Percentiles rank a stretch among this genome's conserved stretches.
Evolutionary conservation across 345 rosid genomes (phyloP).

Genomic region (thale cress (Arabidopsis thaliana)): TAIR10.1 NC_003074.8:23122001-23122500

Average conservation of each 20-base stretch:
- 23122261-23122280: too few relatives aligned
- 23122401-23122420: constrained; percentile 31
- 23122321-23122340: constrained; percentile 46
- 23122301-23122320: too few relatives aligned
- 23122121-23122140: constrained; percentile 86
- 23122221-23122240: too few relatives aligned
- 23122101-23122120: constrained; percentile 37
- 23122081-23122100: constrained; percentile 25
- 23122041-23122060: constrained; percentile 73
- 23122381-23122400: constrained; percentile 20
- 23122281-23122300: too few relatives aligned
- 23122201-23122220: too few relatives aligned
- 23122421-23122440: constrained; percentile 28
- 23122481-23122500: constrained; percentile 56
- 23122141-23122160: constrained; percentile 98
- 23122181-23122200: constrained; percentile 64
- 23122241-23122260: constrained; percentile 14
- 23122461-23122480: constrained; percentile 54
- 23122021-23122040: constrained; percentile 88
- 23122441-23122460: constrained; percentile 46
- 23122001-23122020: constrained; percentile 95
- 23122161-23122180: constrained; percentile 85
- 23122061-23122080: constrained; percentile 9
- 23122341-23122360: constrained; percentile 49
- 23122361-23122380: constrained; percentile 55